Evolutionary conservation across 495 filamentous ascomycete genomes (phyloP).

Genomic region (Sphaerosporella brunnea): DNA sequence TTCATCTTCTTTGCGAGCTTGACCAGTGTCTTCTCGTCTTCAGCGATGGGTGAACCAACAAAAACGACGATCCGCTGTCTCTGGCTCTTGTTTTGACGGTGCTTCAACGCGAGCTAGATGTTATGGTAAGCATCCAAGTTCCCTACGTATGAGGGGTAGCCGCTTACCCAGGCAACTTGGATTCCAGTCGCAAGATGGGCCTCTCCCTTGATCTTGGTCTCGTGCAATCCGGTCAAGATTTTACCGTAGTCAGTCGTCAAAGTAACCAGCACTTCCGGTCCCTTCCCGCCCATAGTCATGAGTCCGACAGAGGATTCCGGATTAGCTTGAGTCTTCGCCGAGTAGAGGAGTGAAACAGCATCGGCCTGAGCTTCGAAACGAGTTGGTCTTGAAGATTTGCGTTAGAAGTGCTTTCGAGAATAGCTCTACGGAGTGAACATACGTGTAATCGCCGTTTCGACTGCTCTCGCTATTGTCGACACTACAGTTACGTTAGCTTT

Average conservation of each 20-base stretch:
- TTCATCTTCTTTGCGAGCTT: conserved; percentile 96
- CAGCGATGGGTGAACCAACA: conserved; percentile 76
- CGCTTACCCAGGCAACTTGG: conserved; percentile 76
- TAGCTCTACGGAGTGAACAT: conserved; percentile 15
- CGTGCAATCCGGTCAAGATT: conserved; percentile 80
- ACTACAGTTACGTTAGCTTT: conserved; percentile 33
- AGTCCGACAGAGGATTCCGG: conserved; percentile 91
- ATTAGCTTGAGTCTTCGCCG: conserved; percentile 80
- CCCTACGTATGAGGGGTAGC: too few species aligned
- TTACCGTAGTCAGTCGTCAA: conserved; percentile 89
- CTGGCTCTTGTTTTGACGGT: conserved; percentile 91
- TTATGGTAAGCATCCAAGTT: too few species aligned
- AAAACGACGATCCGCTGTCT: conserved; percentile 90
- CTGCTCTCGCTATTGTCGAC: conserved; percentile 98
- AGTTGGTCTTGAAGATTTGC: conserved; percentile 43
- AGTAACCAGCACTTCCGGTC: conserved; percentile 89
- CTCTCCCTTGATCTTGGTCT: conserved; percentile 78
- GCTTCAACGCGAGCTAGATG: conserved; percentile 87
- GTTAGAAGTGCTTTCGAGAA: background rate
- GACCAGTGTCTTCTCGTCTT: conserved; percentile 71
- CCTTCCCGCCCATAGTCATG: conserved; percentile 97
- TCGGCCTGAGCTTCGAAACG: conserved; percentile 91
- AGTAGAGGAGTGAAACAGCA: conserved; percentile 86
- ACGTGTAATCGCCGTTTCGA: conserved; percentile 88
- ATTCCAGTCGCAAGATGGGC: conserved; percentile 81